A percentile compares a stretch with the other conserved stretches of the same genome.
Conservation (phyloP, 352 stramenopile genomes). For the Globisporangium parvum region DNA sequence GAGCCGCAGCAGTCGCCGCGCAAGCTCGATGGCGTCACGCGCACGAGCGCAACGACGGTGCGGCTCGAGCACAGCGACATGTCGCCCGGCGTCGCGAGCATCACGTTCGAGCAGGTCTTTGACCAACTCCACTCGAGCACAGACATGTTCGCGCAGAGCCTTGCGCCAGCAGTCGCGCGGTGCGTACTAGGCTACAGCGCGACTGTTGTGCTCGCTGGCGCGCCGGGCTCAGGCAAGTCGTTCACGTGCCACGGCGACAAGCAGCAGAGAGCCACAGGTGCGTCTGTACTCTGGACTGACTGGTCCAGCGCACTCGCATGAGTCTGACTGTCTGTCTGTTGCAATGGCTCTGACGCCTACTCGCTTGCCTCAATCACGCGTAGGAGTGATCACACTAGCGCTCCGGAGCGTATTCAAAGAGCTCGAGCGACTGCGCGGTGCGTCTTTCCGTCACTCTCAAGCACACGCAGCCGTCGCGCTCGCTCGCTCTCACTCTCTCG, state of each 20-base stretch:
- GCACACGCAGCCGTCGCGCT: neutral
- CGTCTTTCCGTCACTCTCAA: neutral
- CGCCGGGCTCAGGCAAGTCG: slow-evolving; percentile 44
- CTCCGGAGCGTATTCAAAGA: slow-evolving; percentile 28
- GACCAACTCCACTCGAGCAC: slow-evolving; percentile 32
- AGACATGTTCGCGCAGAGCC: slow-evolving; percentile 38
- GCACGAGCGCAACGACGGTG: slow-evolving; percentile 53
- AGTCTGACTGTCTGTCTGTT: too few species aligned
- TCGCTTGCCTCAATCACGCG: neutral
- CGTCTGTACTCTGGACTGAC: neutral
- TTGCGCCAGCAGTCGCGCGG: slow-evolving; percentile 20
- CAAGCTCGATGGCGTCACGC: slow-evolving; percentile 30
- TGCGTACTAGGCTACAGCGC: slow-evolving; percentile 24
- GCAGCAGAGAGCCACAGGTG: slow-evolving; percentile 14
- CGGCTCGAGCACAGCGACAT: slow-evolving; percentile 72
- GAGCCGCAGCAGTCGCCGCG: neutral
- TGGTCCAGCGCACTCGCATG: neutral
- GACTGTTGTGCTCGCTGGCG: slow-evolving; percentile 47
- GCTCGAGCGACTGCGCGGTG: slow-evolving; percentile 15
- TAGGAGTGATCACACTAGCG: slow-evolving; percentile 30
- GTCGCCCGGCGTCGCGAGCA: slow-evolving; percentile 66
- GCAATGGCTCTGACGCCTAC: neutral
- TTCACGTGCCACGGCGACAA: slow-evolving; percentile 49
- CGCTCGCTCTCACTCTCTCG: neutral
- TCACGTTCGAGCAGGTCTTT: slow-evolving; percentile 72